A percentile compares a stretch with the other conserved stretches of the same genome.
Conservation (phyloP, 148 eudicot genomes). For the Fagopyrum tataricum region DNA sequence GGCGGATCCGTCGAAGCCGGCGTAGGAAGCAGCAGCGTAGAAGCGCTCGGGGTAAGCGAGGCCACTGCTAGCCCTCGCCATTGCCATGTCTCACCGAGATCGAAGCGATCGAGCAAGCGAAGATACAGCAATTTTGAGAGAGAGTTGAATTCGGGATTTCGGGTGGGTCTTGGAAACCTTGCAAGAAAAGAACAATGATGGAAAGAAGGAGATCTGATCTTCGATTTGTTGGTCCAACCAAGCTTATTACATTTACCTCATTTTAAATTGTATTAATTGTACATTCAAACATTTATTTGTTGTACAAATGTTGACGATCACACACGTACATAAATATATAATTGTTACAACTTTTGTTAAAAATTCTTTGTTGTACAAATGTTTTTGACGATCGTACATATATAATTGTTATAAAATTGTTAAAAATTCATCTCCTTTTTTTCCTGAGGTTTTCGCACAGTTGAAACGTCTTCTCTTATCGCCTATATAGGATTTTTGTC, state of each 20-base stretch:
- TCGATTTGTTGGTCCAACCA: constrained; percentile 2
- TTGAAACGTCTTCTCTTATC: no score
- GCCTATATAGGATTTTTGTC: no score
- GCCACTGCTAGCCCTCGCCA: constrained; percentile 48
- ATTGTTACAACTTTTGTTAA: no score
- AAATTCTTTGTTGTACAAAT: no score
- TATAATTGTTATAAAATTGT: no score
- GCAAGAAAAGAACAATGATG: neutral
- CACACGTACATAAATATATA: no score
- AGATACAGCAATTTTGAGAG: neutral
- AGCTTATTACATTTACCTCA: neutral
- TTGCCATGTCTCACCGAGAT: constrained; percentile 33
- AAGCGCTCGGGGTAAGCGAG: constrained; percentile 26
- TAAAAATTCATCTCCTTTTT: no score
- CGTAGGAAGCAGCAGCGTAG: constrained; percentile 43
- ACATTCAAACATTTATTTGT: no score
- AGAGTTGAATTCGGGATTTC: neutral
- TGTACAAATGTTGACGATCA: no score
- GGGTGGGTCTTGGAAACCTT: neutral
- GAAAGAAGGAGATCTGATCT: neutral
- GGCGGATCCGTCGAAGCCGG: constrained; percentile 84
- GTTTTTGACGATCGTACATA: no score
- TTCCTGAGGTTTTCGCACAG: no score
- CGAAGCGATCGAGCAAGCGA: constrained; percentile 4
- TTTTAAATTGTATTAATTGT: neutral